Conservation (phyloP, 306 rosid genomes). For the Macrotyloma uniflorum region DNA sequence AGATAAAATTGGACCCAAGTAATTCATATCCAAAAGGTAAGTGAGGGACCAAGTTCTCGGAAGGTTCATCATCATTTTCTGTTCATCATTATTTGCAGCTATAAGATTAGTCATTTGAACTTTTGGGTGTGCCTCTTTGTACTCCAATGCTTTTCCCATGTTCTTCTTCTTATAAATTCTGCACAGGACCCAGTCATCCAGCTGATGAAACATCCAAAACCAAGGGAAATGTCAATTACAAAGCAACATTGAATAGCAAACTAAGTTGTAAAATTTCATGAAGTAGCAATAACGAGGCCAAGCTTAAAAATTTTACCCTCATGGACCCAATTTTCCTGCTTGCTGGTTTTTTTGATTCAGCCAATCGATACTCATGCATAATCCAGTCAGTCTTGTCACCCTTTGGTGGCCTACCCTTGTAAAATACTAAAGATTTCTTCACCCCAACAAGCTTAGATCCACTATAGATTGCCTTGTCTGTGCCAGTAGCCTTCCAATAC, state of each 20-base stretch:
- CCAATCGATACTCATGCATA: conserved; percentile 77
- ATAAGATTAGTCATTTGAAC: conserved; percentile 36
- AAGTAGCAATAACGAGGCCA: neutral
- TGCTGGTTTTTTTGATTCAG: conserved; percentile 52
- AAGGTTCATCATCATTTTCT: conserved; percentile 54
- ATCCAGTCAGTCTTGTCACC: conserved; percentile 81
- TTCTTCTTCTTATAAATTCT: conserved; percentile 86
- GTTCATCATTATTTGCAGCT: conserved; percentile 38
- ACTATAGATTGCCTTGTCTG: conserved; percentile 78
- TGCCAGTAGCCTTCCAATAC: conserved; percentile 93
- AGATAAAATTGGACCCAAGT: conserved; percentile 63
- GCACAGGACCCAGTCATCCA: conserved; percentile 97
- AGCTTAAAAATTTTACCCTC: conserved; percentile 55
- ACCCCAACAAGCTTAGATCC: conserved; percentile 70
- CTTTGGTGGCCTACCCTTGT: conserved; percentile 85
- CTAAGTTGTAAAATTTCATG: neutral
- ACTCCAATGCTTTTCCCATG: conserved; percentile 51
- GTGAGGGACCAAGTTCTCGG: conserved; percentile 67
- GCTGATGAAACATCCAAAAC: conserved; percentile 50
- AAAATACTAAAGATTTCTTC: conserved; percentile 80
- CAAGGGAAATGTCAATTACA: conserved; percentile 30
- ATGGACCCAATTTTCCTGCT: conserved; percentile 62
- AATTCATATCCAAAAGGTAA: conserved; percentile 74
- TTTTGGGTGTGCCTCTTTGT: conserved; percentile 45
- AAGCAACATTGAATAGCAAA: conserved; percentile 8